Evolutionary conservation across 345 rosid species (phyloP), one percentile per base, ranked within the genome.

Genomic region (Geranium brycei): DNA sequence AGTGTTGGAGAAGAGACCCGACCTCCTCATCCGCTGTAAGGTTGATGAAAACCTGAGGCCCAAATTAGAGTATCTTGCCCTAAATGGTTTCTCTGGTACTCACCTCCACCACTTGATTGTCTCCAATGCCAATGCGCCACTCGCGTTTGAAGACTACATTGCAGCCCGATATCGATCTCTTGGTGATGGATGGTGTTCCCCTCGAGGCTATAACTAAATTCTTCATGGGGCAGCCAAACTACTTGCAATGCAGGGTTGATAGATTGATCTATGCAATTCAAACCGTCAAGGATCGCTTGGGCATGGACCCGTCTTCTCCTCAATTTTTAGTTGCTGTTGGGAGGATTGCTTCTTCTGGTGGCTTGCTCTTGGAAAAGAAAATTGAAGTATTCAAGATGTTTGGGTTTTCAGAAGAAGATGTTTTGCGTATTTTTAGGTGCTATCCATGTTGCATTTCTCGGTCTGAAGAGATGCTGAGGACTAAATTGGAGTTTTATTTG

Each of bases 371-470:
- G 73, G 62, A 66, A 59, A 68, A 28, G 59, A 74, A 65, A 67
- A 63, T 74, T 4, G 69, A 68, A 15, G 1, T 71, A 7, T 17
- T 73, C 31, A 62, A 73, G 71, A 71, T 75, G 51, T 10, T 47
- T 11, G 80, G 80, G 1, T 77, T 73, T 70, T 70, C 59, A 11
- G 59, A 68, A 19, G 73, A 70, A 55, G 73, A 77, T 5, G 67
- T 68, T 35, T 17, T 67, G 2, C n/a, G 19, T 7, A 57, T 59
- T 31, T 77, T 77, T 53, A 63, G 23, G 62, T 30, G 57, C 14
- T 0, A 17, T 7, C 77, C 80, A 0, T 11, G 5, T 17, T 63
- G 66, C n/a, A 18, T 66, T 31, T 47, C 7, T 18, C 5, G 5
- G 17, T 73, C 80, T 2, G 72, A 67, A 63, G 67, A 64, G 51